These are phyloP conservation scores for Ogataea trehalophila DNA, from an alignment of 805 yeast species.

Conservation along the genomic window DNA sequence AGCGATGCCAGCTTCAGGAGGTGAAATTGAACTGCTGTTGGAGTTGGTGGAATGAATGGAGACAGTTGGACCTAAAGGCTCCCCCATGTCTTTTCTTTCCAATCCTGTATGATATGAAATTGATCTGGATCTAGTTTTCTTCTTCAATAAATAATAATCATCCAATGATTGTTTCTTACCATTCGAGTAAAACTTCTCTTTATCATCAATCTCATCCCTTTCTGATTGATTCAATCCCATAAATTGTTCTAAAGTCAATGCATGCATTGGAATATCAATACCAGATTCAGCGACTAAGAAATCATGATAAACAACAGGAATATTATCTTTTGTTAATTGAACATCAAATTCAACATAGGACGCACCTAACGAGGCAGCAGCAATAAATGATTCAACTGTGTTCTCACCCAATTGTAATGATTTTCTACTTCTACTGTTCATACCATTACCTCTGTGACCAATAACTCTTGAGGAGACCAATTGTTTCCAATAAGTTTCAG, in stretches of 20 bases:
- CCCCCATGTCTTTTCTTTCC: background rate
- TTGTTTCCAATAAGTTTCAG: slow-evolving; percentile 89
- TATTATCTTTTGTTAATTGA: slow-evolving; percentile 83
- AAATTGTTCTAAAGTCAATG: slow-evolving; percentile 84
- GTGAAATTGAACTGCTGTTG: background rate
- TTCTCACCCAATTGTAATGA: slow-evolving; percentile 93
- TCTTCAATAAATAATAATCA: slow-evolving; percentile 27
- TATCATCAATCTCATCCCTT: slow-evolving; percentile 3
- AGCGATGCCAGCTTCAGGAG: background rate
- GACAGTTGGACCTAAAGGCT: no score
- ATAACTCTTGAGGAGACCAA: slow-evolving; percentile 84
- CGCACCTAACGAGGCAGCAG: slow-evolving; percentile 95
- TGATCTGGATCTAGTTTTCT: slow-evolving; percentile 33
- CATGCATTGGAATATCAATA: slow-evolving; percentile 94
- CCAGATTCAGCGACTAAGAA: slow-evolving; percentile 94
- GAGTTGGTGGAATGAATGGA: no score
- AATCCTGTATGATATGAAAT: slow-evolving; percentile 22
- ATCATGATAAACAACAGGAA: slow-evolving; percentile 94
- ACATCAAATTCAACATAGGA: slow-evolving; percentile 96
- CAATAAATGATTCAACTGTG: slow-evolving; percentile 90
- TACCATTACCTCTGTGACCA: slow-evolving; percentile 95
- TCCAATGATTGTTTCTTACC: slow-evolving; percentile 22
- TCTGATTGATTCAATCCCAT: slow-evolving; percentile 43
- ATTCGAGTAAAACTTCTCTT: background rate
- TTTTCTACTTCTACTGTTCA: slow-evolving; percentile 64